These are phyloP conservation scores for Tuber calosporum DNA, from an alignment of 495 filamentous ascomycete species.

Conservation along the genomic window DNA sequence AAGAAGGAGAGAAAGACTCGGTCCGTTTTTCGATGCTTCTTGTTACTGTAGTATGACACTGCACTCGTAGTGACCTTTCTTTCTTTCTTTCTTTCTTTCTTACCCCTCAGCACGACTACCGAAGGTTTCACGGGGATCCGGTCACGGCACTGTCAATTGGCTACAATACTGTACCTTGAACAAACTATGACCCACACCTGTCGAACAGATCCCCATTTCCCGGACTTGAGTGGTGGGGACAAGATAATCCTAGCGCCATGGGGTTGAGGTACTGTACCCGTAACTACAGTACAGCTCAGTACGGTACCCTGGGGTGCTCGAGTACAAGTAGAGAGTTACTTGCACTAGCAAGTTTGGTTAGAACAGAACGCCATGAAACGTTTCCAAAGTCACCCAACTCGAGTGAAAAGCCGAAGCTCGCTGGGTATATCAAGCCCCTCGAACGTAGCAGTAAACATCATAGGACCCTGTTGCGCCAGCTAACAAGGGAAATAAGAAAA, in stretches of 20 bases:
- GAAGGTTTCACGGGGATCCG: neutral
- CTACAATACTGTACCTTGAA: neutral
- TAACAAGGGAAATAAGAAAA: constrained; percentile 1
- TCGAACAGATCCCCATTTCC: neutral
- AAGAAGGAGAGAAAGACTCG: neutral
- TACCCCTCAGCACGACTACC: neutral
- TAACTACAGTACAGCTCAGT: neutral
- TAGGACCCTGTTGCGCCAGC: neutral
- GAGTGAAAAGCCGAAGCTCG: neutral
- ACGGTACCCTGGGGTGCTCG: neutral
- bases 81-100: neutral
- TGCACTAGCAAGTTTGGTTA: neutral
- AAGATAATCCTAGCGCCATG: neutral
- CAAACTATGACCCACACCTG: neutral
- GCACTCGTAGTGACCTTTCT: no score
- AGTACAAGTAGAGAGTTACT: neutral
- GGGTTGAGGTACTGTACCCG: neutral
- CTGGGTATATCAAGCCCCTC: neutral
- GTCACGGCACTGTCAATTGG: neutral
- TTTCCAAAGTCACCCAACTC: neutral
- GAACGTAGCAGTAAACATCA: neutral
- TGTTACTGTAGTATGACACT: no score
- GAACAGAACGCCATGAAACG: neutral
- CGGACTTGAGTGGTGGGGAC: neutral
- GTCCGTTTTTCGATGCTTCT: neutral